A percentile compares a stretch with the other conserved stretches of the same genome.
Conservation (phyloP, 2,329 filamentous ascomycete species). For the Alternaria alternata region DNA sequence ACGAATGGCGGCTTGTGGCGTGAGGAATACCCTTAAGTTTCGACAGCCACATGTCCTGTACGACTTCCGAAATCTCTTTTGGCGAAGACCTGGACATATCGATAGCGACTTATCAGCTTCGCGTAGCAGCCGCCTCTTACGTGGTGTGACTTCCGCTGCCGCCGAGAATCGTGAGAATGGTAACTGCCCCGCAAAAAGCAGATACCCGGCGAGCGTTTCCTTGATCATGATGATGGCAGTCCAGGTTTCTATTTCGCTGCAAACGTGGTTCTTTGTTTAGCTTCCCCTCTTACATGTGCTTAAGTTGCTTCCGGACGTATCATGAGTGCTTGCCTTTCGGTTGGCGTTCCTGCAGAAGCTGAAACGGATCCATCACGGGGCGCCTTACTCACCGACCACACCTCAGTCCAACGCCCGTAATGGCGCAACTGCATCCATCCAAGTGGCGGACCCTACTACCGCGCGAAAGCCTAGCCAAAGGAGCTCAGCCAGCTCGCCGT, state of each 20-base stretch:
- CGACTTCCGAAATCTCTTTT: neutral
- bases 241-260: neutral
- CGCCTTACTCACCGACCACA: constrained; percentile 2
- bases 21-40: neutral
- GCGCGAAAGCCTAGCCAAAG: constrained; percentile 20
- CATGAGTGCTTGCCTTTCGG: constrained; percentile 20
- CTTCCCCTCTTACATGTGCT: constrained; percentile 12
- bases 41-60: neutral
- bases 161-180: constrained; percentile 5
- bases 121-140: constrained; percentile 11
- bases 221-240: neutral
- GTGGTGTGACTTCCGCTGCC: neutral
- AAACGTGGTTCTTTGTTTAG: constrained; percentile 5
- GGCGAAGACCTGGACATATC: neutral
- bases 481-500: constrained; percentile 29
- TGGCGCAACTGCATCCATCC: constrained; percentile 10
- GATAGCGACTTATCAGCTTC: constrained; percentile 20
- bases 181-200: constrained; percentile 17
- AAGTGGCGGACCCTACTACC: constrained; percentile 9
- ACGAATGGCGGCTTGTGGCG: constrained; percentile 1
- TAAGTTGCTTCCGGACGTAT: constrained; percentile 9
- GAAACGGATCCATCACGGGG: constrained; percentile 18
- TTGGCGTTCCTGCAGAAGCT: constrained; percentile 31
- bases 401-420: constrained; percentile 7
- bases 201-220: constrained; percentile 11